phyloP scores from a whole-genome alignment of 768 basidiomycete genomes.

The Lactifluus volemus region DNA sequence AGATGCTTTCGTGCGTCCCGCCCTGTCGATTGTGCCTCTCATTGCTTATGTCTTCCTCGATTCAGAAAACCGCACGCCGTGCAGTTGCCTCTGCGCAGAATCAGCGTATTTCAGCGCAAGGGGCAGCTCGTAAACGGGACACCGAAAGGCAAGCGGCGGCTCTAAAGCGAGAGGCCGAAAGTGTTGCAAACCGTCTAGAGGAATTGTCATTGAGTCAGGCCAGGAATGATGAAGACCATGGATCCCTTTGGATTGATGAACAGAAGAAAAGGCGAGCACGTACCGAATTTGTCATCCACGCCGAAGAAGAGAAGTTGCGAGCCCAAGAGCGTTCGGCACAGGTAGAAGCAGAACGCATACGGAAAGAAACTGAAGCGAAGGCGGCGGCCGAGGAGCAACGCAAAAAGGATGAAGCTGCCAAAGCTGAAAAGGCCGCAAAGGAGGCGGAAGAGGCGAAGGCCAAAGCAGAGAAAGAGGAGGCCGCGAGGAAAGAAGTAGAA shows the following conservation, averaged over 20 bases:
- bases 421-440: constrained; percentile 21
- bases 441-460: constrained; percentile 21
- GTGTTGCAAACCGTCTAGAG: constrained; percentile 41
- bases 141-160: constrained; percentile 29
- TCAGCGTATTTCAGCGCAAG: constrained; percentile 18
- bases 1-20: constrained; percentile 36
- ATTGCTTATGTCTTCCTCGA: background rate
- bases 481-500: constrained; percentile 26
- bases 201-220: constrained; percentile 37
- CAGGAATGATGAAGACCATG: constrained; percentile 37
- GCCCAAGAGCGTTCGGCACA: constrained; percentile 49
- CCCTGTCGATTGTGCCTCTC: background rate
- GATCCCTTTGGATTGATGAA: constrained; percentile 38
- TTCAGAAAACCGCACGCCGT: constrained; percentile 34
- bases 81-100: constrained; percentile 21
- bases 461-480: constrained; percentile 29
- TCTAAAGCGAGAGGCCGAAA: constrained; percentile 43
- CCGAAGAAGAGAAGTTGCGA: constrained; percentile 52
- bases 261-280: constrained; percentile 42
- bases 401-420: constrained; percentile 24
- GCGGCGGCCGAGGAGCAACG: constrained; percentile 23
- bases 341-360: constrained; percentile 41
- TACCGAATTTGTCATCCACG: constrained; percentile 52
- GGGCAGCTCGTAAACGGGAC: constrained; percentile 16
- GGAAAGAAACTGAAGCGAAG: constrained; percentile 25